Conservation (phyloP, 1,284 basidiomycete genomes). For the Rhodotorula sp. region DNA sequence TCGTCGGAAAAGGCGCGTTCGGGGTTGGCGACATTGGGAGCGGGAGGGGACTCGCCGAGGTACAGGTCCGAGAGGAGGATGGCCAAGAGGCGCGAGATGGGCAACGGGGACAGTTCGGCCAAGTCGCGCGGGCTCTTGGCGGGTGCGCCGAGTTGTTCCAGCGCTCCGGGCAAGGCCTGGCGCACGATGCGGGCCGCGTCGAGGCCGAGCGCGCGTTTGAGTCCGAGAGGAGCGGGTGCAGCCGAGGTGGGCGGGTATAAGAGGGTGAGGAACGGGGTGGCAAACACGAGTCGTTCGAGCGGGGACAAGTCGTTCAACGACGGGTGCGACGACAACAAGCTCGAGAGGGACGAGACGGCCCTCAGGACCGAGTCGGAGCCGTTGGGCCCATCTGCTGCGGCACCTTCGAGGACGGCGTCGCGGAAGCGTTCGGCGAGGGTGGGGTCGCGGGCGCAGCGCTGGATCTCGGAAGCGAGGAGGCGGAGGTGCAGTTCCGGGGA, state of each 20-base stretch:
- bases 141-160: conserved; percentile 37
- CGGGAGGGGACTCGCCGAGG: conserved; percentile 35
- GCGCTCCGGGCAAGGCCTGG: conserved; percentile 17
- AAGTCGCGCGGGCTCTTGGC: conserved; percentile 64
- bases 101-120: conserved; percentile 68
- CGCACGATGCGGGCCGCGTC: conserved; percentile 36
- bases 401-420: conserved; percentile 77
- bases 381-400: conserved; percentile 58
- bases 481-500: conserved; percentile 68
- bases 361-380: conserved; percentile 47
- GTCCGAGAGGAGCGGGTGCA: conserved; percentile 6
- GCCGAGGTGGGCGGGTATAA: conserved; percentile 44
- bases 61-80: conserved; percentile 65
- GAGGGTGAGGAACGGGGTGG: conserved; percentile 68
- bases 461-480: conserved; percentile 78
- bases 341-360: conserved; percentile 69
- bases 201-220: conserved; percentile 33
- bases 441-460: conserved; percentile 79
- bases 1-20: conserved; percentile 41
- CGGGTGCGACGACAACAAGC: conserved; percentile 63
- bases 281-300: conserved; percentile 73
- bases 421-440: conserved; percentile 78
- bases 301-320: conserved; percentile 72
- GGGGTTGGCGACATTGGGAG: conserved; percentile 25
- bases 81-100: conserved; percentile 71